A percentile compares a stretch with the other conserved stretches of the same genome.
Conservation (phyloP, 768 basidiomycete genomes). For the Sporobolomyces phaffii region DNA sequence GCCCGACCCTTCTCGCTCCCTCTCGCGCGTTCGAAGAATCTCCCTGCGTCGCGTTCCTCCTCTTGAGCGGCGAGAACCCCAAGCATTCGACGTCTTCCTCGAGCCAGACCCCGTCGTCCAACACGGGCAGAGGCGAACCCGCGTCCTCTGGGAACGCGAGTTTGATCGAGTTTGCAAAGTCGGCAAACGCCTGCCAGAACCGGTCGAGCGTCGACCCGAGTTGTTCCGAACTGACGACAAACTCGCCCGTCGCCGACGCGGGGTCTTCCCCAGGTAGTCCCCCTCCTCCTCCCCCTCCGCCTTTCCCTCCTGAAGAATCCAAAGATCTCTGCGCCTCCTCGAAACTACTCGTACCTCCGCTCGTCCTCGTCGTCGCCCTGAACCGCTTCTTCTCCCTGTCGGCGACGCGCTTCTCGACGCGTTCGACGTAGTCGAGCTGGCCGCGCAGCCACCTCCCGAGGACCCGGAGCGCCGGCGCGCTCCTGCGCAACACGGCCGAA, state of each 20-base stretch:
- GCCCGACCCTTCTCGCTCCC: slow-evolving; percentile 19
- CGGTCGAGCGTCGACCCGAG: slow-evolving; percentile 42
- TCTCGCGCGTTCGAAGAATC: background rate
- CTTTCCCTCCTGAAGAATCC: slow-evolving; percentile 47
- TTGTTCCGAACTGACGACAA: background rate
- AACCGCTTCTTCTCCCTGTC: slow-evolving; percentile 13
- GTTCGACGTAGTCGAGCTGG: slow-evolving; percentile 63
- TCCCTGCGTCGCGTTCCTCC: slow-evolving; percentile 41
- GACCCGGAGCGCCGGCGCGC: slow-evolving; percentile 77
- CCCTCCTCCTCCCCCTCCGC: slow-evolving; percentile 33
- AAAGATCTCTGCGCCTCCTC: slow-evolving; percentile 17
- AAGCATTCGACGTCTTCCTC: slow-evolving; percentile 86
- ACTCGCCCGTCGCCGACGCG: too few relatives aligned
- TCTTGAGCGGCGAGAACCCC: slow-evolving; percentile 79
- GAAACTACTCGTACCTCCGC: slow-evolving; percentile 1
- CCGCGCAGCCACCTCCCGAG: slow-evolving; percentile 80
- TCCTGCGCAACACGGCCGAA: slow-evolving; percentile 75
- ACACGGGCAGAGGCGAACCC: slow-evolving; percentile 52
- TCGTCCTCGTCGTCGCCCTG: background rate
- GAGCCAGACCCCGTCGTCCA: slow-evolving; percentile 52
- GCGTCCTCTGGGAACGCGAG: slow-evolving; percentile 60
- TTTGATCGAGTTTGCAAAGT: slow-evolving; percentile 60
- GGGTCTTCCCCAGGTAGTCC: too few relatives aligned
- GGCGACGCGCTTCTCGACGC: slow-evolving; percentile 39
- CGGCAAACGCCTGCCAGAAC: slow-evolving; percentile 69